phyloP scores from a whole-genome alignment of 768 basidiomycete genomes.

The Tremella yokohamensis region DNA sequence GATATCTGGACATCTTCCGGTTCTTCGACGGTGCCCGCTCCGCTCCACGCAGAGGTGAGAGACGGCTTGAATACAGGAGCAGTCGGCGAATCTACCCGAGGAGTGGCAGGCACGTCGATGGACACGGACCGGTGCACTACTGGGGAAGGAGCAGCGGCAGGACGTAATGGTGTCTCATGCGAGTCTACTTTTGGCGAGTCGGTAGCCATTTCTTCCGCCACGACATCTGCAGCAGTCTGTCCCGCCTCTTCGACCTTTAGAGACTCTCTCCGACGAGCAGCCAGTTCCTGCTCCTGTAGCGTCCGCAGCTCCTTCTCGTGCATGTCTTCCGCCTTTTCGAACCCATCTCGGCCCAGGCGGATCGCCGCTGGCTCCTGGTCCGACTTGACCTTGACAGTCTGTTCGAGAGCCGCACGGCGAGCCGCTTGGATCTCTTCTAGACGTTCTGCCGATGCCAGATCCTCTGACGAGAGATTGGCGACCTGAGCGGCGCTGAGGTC shows the following conservation, averaged over 20 bases:
- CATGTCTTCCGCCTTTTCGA: constrained; percentile 34
- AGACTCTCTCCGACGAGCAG: constrained; percentile 9
- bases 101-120: neutral
- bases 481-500: constrained; percentile 26
- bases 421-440: constrained; percentile 36
- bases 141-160: too few species aligned
- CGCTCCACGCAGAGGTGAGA: constrained; percentile 37
- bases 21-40: constrained; percentile 7
- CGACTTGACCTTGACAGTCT: constrained; percentile 31
- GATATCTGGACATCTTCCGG: constrained; percentile 9
- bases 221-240: too few species aligned
- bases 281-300: constrained; percentile 19
- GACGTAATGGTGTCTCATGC: too few species aligned
- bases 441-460: constrained; percentile 41
- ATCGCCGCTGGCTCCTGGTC: constrained; percentile 16
- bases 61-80: neutral
- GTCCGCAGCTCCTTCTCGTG: constrained; percentile 26
- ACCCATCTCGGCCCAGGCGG: constrained; percentile 39
- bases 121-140: too few species aligned
- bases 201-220: too few species aligned
- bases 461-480: constrained; percentile 36
- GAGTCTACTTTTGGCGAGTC: too few species aligned
- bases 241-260: neutral
- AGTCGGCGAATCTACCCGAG: neutral
- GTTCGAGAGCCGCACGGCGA: constrained; percentile 25